Conservation (phyloP, 2,329 filamentous ascomycete genomes). For the Apiospora malaysiana region DNA sequence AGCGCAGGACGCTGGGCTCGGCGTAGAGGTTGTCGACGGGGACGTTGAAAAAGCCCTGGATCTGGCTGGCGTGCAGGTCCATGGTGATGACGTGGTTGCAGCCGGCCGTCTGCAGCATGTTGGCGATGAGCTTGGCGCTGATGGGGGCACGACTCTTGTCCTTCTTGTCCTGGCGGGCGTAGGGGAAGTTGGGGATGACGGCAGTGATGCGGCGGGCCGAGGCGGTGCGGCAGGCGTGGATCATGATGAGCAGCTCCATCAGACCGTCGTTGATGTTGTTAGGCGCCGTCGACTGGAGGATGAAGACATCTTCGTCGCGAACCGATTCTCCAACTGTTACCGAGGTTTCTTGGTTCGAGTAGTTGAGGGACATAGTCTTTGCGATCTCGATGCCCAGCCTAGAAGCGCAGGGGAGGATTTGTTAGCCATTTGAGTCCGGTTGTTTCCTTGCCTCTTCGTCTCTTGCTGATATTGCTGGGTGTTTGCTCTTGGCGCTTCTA, state of each 20-base stretch:
- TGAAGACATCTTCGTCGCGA: constrained; percentile 97
- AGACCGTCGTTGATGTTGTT: constrained; percentile 98
- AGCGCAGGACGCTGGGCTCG: constrained; percentile 88
- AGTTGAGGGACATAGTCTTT: constrained; percentile 81
- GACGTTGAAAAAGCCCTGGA: constrained; percentile 93
- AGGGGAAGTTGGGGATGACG: constrained; percentile 95
- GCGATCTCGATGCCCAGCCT: constrained; percentile 79
- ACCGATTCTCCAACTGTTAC: constrained; percentile 97
- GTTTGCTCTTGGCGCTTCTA: neutral
- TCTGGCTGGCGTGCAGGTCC: constrained; percentile 93
- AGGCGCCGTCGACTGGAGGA: constrained; percentile 91
- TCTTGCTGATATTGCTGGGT: neutral
- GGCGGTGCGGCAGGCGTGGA: constrained; percentile 80
- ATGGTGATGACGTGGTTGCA: constrained; percentile 95
- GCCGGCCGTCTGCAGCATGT: constrained; percentile 95
- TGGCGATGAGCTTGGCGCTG: constrained; percentile 92
- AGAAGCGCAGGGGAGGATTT: constrained; percentile 26
- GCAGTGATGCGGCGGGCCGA: constrained; percentile 89
- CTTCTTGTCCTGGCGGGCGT: constrained; percentile 97
- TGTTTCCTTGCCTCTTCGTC: constrained; percentile 18
- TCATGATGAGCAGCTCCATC: constrained; percentile 98
- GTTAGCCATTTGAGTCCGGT: constrained; percentile 22
- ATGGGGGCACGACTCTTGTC: constrained; percentile 94
- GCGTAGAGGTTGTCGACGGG: constrained; percentile 83
- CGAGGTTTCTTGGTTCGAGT: constrained; percentile 86